Conservation (phyloP, 129 eudicot genomes). For the Flaveria linearis region DNA sequence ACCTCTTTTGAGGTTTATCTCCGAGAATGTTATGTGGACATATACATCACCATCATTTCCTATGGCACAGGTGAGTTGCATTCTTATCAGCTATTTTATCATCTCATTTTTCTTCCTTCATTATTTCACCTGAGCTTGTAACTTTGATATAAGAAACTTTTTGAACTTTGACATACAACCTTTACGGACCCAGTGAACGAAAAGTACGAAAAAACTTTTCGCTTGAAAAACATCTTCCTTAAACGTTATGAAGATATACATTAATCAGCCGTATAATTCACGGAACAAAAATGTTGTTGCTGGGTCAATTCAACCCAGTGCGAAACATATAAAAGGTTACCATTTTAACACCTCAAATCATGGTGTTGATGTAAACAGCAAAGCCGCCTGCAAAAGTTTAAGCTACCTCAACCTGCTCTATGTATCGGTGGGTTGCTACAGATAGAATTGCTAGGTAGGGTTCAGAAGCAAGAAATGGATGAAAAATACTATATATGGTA, state of each 20-base stretch:
- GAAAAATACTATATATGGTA: slow-evolving; percentile 75
- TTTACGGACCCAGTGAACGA: not conserved
- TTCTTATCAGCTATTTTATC: not conserved
- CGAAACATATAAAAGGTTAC: not conserved
- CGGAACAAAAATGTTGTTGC: not conserved
- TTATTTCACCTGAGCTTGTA: not conserved
- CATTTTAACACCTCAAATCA: not conserved
- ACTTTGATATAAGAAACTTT: not conserved
- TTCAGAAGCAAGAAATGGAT: slow-evolving; percentile 78
- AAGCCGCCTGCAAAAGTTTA: slow-evolving; percentile 59
- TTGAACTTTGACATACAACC: not conserved
- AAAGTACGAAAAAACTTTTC: not conserved
- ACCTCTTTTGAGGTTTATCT: slow-evolving; percentile 33
- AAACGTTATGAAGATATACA: not conserved
- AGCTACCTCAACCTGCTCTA: slow-evolving; percentile 79
- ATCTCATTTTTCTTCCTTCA: not conserved
- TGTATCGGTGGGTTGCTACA: slow-evolving; percentile 76
- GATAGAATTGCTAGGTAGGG: slow-evolving; percentile 74
- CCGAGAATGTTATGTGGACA: slow-evolving; percentile 69
- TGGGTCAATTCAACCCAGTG: not conserved
- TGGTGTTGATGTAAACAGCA: slow-evolving; percentile 42
- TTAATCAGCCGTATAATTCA: not conserved
- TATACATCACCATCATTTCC: slow-evolving; percentile 74
- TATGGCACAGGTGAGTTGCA: slow-evolving; percentile 65
- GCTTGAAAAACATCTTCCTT: not conserved